Base-by-base conservation (phyloP, 1,284 basidiomycete genomes). In the Vanrija pseudolonga region DNA sequence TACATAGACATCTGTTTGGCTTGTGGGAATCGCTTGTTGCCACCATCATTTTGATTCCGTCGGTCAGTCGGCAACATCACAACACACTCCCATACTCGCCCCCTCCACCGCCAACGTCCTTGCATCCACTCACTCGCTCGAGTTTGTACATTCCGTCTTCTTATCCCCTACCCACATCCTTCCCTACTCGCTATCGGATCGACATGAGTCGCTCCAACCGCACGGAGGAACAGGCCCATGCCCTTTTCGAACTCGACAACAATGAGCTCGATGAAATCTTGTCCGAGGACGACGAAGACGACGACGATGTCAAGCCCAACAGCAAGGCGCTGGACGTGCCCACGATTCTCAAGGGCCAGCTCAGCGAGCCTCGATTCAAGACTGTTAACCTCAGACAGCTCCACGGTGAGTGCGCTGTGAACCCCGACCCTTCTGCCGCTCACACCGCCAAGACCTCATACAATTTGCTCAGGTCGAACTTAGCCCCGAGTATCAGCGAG, bases 401-500 rank as follows among this genome's bases (percentile, higher is more conserved):
- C 4, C 51, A 70, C 43, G 65, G 66, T 70, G 53, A 60, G 68
- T 64, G 8, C 6, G n/a, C 15, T 17, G 22, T 37, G 26, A 26
- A 19, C 18, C 37, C 26, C 7, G 18, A 6, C 11, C 28, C 17
- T 19, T 39, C 28, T 32, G 7, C 19, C 18, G 9, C 23, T 42
- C 47, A 18, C 7, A 44, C 23, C 12, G 6, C 43, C 14, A 19
- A 73, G 73, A 70, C 7, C 45, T 70, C 38, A 65, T 73, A 20
- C 63, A 72, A 26, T 41, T 39, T 4, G 72, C 68, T 11, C 50
- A 50, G 17, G 62, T 76, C 47, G 57, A 73, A 9, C 61, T 74
- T 14, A 53, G 65, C 36, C 71, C 73, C 0, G 54, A 60, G 11
- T 76, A 73, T 57, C 74, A 76, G 56, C 66, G 74, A 51, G 71